phyloP scores from a whole-genome alignment of 768 basidiomycete genomes.

The Suillus weaverae region DNA sequence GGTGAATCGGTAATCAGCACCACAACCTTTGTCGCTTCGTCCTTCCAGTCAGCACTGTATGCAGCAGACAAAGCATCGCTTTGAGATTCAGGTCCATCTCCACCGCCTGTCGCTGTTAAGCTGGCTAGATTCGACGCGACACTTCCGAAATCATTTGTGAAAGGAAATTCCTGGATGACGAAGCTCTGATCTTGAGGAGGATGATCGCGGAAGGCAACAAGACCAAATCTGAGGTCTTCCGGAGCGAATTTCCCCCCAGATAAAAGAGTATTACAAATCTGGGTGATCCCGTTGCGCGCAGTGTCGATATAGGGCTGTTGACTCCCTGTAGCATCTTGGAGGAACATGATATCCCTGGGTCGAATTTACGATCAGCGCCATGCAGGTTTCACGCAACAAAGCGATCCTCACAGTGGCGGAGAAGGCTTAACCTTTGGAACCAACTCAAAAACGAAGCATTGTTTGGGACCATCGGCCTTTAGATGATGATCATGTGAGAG shows the following conservation, averaged over 20 bases:
- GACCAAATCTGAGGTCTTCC: not conserved
- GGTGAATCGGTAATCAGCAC: not conserved
- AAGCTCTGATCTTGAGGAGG: not conserved
- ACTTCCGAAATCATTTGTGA: too few species aligned
- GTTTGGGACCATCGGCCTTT: not conserved
- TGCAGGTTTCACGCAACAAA: not conserved
- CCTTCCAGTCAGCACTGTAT: not conserved
- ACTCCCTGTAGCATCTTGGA: not conserved
- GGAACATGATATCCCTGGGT: not conserved
- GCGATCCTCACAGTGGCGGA: not conserved
- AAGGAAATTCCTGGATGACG: not conserved
- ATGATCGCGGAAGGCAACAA: not conserved
- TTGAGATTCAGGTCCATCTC: not conserved
- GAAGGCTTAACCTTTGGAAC: not conserved
- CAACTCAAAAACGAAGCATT: not conserved
- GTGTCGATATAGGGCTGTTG: not conserved
- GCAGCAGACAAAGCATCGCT: not conserved
- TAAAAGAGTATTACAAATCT: not conserved
- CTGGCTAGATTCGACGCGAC: too few species aligned
- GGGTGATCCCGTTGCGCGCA: not conserved
- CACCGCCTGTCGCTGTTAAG: not conserved
- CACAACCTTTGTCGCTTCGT: not conserved
- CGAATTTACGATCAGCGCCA: not conserved
- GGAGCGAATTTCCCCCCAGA: not conserved
- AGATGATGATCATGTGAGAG: not conserved